These are phyloP conservation scores for Monosporascus sp. DNA, from an alignment of 2,329 filamentous ascomycete species.

Conservation along the genomic window DNA sequence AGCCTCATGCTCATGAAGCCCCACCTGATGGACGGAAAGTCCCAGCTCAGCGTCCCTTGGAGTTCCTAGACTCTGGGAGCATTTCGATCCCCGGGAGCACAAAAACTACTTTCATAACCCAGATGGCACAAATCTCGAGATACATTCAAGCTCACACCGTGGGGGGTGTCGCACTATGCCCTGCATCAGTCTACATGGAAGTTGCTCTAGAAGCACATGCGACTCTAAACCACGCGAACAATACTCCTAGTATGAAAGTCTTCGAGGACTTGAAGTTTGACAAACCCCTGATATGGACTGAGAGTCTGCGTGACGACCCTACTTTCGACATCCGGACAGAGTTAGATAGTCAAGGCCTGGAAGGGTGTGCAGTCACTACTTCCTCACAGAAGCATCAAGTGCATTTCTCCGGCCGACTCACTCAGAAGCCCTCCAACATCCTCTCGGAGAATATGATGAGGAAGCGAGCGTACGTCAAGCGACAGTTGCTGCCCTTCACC, in stretches of 20 bases:
- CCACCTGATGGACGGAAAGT: background rate
- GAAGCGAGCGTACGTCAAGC: constrained; percentile 5
- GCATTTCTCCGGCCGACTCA: constrained; percentile 4
- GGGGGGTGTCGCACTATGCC: constrained; percentile 14
- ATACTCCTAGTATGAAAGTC: background rate
- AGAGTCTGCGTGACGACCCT: background rate
- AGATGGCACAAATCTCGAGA: constrained; percentile 3
- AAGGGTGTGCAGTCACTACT: background rate
- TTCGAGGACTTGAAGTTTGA: constrained; percentile 3
- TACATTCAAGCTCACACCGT: constrained; percentile 17
- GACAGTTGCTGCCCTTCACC: constrained; percentile 2
- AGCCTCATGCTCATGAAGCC: background rate
- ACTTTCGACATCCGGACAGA: background rate
- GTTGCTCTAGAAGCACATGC: constrained; percentile 15
- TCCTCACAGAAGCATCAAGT: constrained; percentile 1
- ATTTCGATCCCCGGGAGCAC: background rate
- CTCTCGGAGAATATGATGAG: constrained; percentile 1
- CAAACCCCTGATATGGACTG: constrained; percentile 1
- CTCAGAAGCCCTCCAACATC: constrained; percentile 1
- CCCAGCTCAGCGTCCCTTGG: constrained; percentile 1
- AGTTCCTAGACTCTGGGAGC: constrained; percentile 5
- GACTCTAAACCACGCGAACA: background rate
- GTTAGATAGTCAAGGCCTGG: background rate
- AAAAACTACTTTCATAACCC: constrained; percentile 6
- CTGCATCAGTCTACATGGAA: constrained; percentile 19